Base-by-base conservation (phyloP, 2,329 filamentous ascomycete genomes). In the Capronia americana region DNA sequence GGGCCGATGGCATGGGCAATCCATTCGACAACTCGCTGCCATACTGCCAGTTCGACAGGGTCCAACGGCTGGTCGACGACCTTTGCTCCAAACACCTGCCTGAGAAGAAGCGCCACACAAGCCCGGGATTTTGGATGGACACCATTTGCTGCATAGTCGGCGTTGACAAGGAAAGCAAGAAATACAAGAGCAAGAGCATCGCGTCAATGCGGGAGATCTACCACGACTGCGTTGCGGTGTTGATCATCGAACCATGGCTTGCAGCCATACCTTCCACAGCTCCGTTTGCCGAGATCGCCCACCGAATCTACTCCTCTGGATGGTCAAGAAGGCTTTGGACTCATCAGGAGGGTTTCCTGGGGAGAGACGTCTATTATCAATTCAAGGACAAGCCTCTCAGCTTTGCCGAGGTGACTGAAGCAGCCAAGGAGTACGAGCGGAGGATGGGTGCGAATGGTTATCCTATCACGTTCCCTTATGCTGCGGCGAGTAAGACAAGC, bases 271-370 rank as follows among this genome's bases (percentile, higher is more conserved):
- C 48, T 28, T 23, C 48, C 11, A 53, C 48, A 2, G 48, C 48
- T 3, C 48, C 48, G 11, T 53, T 53, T 28, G 26, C 23, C 48
- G 48, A 53, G 0, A 53, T 26, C 12, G 48, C 48, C 11, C 48
- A 53, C 48, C 20, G 20, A 53, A 53, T 53, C 20, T 53, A 53
- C 26, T 53, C 48, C 20, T 53, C 48, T 24, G 48, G 48, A 12
- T 53, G 48, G 48, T 53, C 48, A 24, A 53, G 48, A 53, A 24
- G 48, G 20, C 48, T 53, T 28, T 53, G 48, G 48, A 53, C 48
- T 23, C 48, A 53, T 26, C 48, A 53, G 14, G 48, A 53, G 26
- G 48, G 48, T 14, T 53, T 53, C 8, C 48, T 53, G 7, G 48
- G 48, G 8, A 24, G 48, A 11, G 48, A 53, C 48, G 20, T 53